Base-by-base conservation (phyloP, 805 yeast genomes). In the Lipomyces sp. region DNA sequence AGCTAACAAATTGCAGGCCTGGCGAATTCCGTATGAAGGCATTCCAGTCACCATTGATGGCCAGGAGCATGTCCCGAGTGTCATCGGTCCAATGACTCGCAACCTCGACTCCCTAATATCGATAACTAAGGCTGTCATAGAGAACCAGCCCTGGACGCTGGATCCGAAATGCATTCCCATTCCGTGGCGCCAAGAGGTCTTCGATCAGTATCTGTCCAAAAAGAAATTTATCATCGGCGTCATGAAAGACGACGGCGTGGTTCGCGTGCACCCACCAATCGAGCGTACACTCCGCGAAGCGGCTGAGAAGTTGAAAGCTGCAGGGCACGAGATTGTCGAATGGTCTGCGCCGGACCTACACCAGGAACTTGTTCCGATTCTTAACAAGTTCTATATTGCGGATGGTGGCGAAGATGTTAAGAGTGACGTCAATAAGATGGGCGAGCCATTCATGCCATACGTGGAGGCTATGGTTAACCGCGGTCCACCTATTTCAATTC, bases 241-340 rank as follows among this genome's bases (percentile, higher is more conserved):
- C 15, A 69, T 83, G 71, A 71, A 70, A 35, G 81, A 81, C 75
- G 87, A 86, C 72, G 77, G 79, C 6, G 71, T 75, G 34, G 80
- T 83, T 13, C 77, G 79, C 65, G 88, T 89, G 11, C 83, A 83
- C 37, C 89, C 89, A 0, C 88, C 89, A 8, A 80, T 86, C 18
- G 70, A 75, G 4, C 78, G 88, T 67, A 85, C 81, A 11, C 78
- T 90, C 74, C 79, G 85, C 67, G 77, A 79, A 59, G 83, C 85
- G 4, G 87, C 79, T 18, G 83, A 78, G 7, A 86, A 85, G 71
- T 81, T 90, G 72, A 76, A 79, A 64, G 82, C 78, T 0, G 88
- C 90, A 1, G 85, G 89, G 34, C 86, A 84, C 71, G 84, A 83
- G 64, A 80, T 84, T 10, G 78, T 86, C 56, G 83, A 82, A 60